Conservation (phyloP, 129 eudicot genomes). For the Solidago caesia region DNA sequence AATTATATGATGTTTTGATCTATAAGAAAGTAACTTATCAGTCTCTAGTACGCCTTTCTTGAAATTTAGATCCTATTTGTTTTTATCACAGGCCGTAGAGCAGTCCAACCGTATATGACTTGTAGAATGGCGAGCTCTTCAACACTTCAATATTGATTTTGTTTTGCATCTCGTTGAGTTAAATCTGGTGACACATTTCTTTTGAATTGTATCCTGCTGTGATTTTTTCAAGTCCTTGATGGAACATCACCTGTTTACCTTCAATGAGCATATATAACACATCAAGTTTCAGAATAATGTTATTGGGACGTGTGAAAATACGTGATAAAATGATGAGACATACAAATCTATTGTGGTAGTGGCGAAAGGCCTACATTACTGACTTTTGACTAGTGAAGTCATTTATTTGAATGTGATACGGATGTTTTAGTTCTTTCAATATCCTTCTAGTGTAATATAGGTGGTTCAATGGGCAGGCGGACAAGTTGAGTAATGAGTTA, state of each 20-base stretch:
- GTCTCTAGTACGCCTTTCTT: constrained; percentile 6
- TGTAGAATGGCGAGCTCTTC: neutral
- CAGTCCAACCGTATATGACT: constrained; percentile 18
- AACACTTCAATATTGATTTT: constrained; percentile 1
- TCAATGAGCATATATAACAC: neutral
- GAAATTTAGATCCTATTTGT: constrained; percentile 15
- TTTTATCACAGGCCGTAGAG: constrained; percentile 26
- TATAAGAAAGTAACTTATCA: neutral
- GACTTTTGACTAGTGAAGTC: neutral
- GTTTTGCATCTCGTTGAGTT: constrained; percentile 4
- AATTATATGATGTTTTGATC: neutral
- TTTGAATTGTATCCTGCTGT: neutral
- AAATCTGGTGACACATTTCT: neutral
- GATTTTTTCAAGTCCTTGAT: neutral
- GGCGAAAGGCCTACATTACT: no score
- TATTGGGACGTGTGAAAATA: neutral
- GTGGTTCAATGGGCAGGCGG: neutral
- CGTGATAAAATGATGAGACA: neutral
- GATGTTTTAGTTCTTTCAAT: neutral
- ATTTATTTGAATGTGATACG: no score
- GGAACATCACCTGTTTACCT: neutral
- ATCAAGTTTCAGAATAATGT: neutral
- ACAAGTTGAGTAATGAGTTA: no score
- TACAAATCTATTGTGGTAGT: neutral
- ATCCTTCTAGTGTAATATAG: neutral